These are phyloP conservation scores for Roridomyces roridus DNA, from an alignment of 768 basidiomycete genomes.

Conservation along the genomic window DNA sequence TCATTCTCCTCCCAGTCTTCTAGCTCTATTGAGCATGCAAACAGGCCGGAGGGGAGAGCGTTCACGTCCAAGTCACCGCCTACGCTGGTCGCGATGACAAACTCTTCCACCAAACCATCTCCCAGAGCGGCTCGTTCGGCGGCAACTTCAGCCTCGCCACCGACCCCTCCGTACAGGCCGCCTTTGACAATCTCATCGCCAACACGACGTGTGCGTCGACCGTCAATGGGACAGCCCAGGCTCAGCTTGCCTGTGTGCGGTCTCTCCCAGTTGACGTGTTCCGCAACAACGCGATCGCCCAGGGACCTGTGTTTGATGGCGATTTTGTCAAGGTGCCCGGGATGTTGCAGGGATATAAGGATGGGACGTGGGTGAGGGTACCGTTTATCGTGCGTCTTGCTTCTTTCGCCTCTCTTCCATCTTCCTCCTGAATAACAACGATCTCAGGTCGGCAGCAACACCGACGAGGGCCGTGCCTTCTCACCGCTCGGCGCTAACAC, in stretches of 20 bases:
- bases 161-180: background rate
- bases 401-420: background rate
- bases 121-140: slow-evolving; percentile 15
- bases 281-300: slow-evolving; percentile 11
- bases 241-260: slow-evolving; percentile 18
- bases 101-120: slow-evolving; percentile 22
- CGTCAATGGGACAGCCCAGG: background rate
- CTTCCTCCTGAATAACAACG: too few species aligned
- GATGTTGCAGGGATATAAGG: slow-evolving; percentile 8
- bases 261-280: slow-evolving; percentile 20
- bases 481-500: slow-evolving; percentile 6
- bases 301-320: slow-evolving; percentile 14
- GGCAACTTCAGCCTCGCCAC: slow-evolving; percentile 9
- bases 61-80: slow-evolving; percentile 38
- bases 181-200: slow-evolving; percentile 11
- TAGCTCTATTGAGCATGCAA: background rate
- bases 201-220: slow-evolving; percentile 21
- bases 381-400: slow-evolving; percentile 13
- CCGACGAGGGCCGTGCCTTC: slow-evolving; percentile 20
- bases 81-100: slow-evolving; percentile 28
- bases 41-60: slow-evolving; percentile 39
- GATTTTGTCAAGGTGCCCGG: slow-evolving; percentile 16
- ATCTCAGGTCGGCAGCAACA: slow-evolving; percentile 22
- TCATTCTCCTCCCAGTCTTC: too few species aligned
- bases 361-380: slow-evolving; percentile 16